A percentile compares a stretch with the other conserved stretches of the same genome.
These are phyloP conservation scores for Lasiodiplodia theobromae DNA, from an alignment of 2,329 filamentous ascomycete genomes.

Conservation along the genomic window DNA sequence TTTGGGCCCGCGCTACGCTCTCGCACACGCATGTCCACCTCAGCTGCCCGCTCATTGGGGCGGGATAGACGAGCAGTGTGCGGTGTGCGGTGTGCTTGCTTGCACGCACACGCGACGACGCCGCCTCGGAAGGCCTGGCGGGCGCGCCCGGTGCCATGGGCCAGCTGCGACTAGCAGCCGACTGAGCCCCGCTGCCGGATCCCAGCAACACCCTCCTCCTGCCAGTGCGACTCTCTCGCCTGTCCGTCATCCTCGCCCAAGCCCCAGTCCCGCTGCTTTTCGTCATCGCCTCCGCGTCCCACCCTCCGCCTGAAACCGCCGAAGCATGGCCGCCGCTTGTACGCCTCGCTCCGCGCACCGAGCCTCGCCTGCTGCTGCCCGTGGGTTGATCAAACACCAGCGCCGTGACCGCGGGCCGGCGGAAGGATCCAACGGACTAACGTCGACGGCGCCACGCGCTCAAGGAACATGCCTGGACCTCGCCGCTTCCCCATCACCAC, in stretches of 20 bases:
- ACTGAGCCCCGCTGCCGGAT: conserved; percentile 18
- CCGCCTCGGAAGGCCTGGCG: conserved; percentile 10
- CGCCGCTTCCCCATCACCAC: conserved; percentile 14
- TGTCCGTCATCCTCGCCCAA: conserved; percentile 19
- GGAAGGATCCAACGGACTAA: conserved; percentile 26
- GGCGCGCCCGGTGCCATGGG: conserved; percentile 18
- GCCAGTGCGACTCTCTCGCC: conserved; percentile 8
- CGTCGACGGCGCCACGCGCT: conserved; percentile 22
- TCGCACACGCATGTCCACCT: conserved; percentile 9
- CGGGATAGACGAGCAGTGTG: no score
- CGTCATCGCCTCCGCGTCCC: conserved; percentile 24
- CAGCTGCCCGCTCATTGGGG: not conserved
- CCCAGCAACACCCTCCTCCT: conserved; percentile 9
- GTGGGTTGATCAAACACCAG: conserved; percentile 28
- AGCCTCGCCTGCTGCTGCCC: conserved; percentile 10
- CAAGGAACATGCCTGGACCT: conserved; percentile 22
- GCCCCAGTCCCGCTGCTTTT: conserved; percentile 2
- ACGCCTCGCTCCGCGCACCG: conserved; percentile 20
- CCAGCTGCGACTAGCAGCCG: conserved; percentile 19
- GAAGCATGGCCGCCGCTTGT: conserved; percentile 20
- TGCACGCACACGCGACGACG: not conserved
- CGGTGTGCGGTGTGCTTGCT: conserved; percentile 1
- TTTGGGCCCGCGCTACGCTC: conserved; percentile 14
- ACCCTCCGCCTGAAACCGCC: conserved; percentile 15
- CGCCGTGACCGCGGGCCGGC: conserved; percentile 27